Base-by-base conservation (phyloP, 306 rosid genomes). In the Canavalia gladiata region DNA sequence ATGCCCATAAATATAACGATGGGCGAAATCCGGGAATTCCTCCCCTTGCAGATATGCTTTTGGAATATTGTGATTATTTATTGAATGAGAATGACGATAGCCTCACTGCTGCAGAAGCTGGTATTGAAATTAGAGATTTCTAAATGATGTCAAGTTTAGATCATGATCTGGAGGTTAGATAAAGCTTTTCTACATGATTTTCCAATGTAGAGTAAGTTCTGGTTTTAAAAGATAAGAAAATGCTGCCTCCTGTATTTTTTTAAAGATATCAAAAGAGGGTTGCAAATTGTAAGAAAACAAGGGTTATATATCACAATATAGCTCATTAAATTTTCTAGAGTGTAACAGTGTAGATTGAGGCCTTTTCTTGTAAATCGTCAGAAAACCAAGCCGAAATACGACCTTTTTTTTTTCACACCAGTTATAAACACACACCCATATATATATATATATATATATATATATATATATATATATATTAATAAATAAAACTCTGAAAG, bases 11-110 rank as follows among this genome's bases (percentile, higher is more conserved):
- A 84, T 95, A 95, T 60, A 95, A 95, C 30, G 93, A 91, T 4
- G 90, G 98, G 13, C 88, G 98, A 66, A 90, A 95, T 79, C 99
- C 99, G 4, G 91, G 91, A 46, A 95, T 95, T 77, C 99, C 99
- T 47, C 99, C 99, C 58, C 82, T 91, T 79, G 98, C 99, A 0
- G 99, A 95, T 82, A 90, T 87, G 90, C 98, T 91, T 81, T 85
- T 95, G 77, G 95, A 87, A 87, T 82, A 90, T 82, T 95, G 98
- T 87, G 99, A 95, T 81, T 89, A 74, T 83, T 87, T 95, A 84
- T 85, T 95, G 81, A 81, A 84, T 59, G 93, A 89, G 84, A 89
- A 90, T 43, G 98, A 93, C 50, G 98, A 91, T 11, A 87, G 64
- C 86, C 89, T 95, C 74, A 91, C 95, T 54, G 94, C 83, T 75